A percentile compares a stretch with the other conserved stretches of the same genome.
These are phyloP conservation scores for Colletotrichum karsti DNA, from an alignment of 2,329 filamentous ascomycete genomes.

Conservation along the genomic window DNA sequence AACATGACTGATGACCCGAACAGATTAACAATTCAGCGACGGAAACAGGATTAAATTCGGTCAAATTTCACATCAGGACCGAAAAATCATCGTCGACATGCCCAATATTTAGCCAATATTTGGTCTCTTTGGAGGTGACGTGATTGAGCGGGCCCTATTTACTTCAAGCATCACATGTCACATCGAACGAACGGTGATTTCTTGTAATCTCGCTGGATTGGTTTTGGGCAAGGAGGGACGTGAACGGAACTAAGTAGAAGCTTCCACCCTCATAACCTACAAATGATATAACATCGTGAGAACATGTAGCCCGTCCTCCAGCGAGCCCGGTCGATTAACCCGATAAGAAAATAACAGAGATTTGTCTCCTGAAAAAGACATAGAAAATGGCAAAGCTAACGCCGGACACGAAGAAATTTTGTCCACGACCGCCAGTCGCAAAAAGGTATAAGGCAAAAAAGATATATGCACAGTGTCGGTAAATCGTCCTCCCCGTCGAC, in stretches of 20 bases:
- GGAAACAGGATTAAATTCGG: too few species aligned
- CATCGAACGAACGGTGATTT: too few species aligned
- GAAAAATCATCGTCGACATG: too few species aligned
- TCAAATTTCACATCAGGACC: too few species aligned
- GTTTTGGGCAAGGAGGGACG: constrained; percentile 2
- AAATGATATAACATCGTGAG: constrained; percentile 17
- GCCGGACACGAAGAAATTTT: constrained; percentile 7
- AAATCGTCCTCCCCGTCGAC: constrained; percentile 26
- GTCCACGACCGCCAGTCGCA: constrained; percentile 14
- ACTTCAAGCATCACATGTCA: too few species aligned
- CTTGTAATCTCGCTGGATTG: not conserved
- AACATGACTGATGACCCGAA: too few species aligned
- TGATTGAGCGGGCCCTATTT: too few species aligned
- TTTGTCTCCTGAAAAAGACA: not conserved
- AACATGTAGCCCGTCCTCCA: constrained; percentile 1
- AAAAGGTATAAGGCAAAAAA: constrained; percentile 29
- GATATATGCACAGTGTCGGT: constrained; percentile 21
- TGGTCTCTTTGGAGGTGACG: too few species aligned
- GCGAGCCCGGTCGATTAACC: constrained; percentile 7
- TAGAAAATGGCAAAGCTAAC: constrained; percentile 6
- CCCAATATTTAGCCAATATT: too few species aligned
- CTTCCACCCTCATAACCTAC: constrained; percentile 7
- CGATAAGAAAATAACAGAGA: not conserved
- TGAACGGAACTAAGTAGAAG: constrained; percentile 12
- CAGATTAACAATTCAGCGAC: too few species aligned